Evolutionary conservation across 805 yeast genomes (phyloP).

Genomic region (Saccharomycodes ludwigii): DNA sequence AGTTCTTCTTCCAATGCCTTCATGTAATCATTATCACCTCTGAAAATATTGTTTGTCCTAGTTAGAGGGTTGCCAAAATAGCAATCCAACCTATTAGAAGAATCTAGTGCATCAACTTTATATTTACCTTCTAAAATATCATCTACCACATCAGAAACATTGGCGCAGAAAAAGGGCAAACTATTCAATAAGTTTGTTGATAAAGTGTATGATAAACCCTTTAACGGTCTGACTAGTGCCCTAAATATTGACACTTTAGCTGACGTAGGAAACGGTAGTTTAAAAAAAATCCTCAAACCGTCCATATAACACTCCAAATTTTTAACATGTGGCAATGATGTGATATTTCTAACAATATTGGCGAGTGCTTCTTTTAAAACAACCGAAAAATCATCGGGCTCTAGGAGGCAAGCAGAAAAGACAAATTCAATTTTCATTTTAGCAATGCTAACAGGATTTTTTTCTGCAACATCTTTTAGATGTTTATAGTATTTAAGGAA

Average conservation of each 20-base stretch:
- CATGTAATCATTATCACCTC: background rate
- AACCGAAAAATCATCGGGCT: conserved; percentile 21
- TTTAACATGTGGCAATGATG: no score
- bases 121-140: conserved; percentile 18
- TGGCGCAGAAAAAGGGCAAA: conserved; percentile 14
- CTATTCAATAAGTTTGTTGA: conserved; percentile 17
- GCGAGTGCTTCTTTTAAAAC: conserved; percentile 9
- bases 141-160: conserved; percentile 15
- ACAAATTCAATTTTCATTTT: conserved; percentile 20
- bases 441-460: conserved; percentile 10
- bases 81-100: background rate
- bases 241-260: conserved; percentile 16
- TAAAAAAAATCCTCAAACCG: conserved; percentile 24
- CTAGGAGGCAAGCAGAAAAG: conserved; percentile 21
- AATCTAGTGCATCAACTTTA: conserved; percentile 6
- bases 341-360: conserved; percentile 3
- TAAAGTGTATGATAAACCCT: conserved; percentile 16
- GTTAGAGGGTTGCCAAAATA: background rate
- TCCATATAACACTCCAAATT: conserved; percentile 26
- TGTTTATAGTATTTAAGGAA: conserved; percentile 5
- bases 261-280: conserved; percentile 18
- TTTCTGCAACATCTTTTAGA: conserved; percentile 7
- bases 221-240: conserved; percentile 21
- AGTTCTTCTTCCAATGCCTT: background rate
- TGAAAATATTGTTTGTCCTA: no score